Conservation (phyloP, 2,329 filamentous ascomycete species). For the Metarhizium robertsii region DNA sequence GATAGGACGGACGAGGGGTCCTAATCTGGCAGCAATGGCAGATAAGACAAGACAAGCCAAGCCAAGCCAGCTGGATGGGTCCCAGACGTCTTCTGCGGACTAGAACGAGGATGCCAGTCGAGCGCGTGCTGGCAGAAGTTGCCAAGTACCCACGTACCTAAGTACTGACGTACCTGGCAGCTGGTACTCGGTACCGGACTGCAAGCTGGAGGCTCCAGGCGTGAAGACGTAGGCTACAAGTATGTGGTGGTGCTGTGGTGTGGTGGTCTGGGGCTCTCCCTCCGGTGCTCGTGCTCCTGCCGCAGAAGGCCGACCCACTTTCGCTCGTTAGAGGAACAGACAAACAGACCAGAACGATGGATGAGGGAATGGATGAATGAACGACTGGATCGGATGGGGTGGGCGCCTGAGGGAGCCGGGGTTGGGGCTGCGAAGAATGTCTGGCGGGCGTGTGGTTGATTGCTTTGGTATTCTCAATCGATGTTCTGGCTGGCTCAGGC, state of each 20-base stretch:
- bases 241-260: no score
- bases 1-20: not conserved
- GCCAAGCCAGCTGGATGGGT: not conserved
- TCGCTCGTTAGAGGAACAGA: not conserved
- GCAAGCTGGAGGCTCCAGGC: not conserved
- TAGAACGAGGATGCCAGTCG: not conserved
- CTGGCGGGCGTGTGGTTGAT: not conserved
- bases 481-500: no score
- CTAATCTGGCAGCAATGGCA: not conserved
- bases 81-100: not conserved
- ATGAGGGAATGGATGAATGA: not conserved
- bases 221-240: not conserved
- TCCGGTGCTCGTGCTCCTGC: not conserved
- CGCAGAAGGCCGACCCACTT: not conserved
- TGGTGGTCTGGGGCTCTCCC: not conserved
- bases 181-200: no score
- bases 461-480: not conserved
- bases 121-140: no score
- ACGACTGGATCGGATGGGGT: not conserved
- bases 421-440: not conserved
- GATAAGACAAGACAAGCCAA: conserved; percentile 1
- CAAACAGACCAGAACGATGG: not conserved
- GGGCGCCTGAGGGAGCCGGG: not conserved
- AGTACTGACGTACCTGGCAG: not conserved
- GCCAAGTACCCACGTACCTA: no score